Base-by-base conservation (phyloP, 2,329 filamentous ascomycete genomes). In the Helminthosporium solani region DNA sequence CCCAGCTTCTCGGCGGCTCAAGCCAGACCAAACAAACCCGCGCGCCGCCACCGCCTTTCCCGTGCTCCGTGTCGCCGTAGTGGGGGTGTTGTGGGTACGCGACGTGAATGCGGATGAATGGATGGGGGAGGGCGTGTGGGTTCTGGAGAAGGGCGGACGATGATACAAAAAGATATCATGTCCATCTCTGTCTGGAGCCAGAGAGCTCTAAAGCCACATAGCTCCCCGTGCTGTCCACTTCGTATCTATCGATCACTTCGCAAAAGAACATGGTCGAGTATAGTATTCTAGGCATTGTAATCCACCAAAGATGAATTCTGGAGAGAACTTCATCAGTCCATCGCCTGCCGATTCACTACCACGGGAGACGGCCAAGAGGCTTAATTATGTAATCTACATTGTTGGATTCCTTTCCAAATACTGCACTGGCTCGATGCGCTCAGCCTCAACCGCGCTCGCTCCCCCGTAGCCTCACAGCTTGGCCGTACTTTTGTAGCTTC, bases 401-500 rank as follows among this genome's bases (percentile, higher is more conserved):
- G 42, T 38, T 45, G 35, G 44, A 23, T 45, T 15, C 46, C n/a
- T 9, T n/a, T n/a, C n/a, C n/a, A n/a, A n/a, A n/a, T n/a, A n/a
- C n/a, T n/a, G n/a, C 20, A 2, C 28, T 43, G 23, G 9, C n/a
- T 33, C 35, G 21, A 25, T 2, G 15, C 37, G 16, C 38, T 54
- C 57, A 96, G 61, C 89, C 38, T 54, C 57, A 96, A 62, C 89
- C 90, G 63, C 94, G 83, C 79, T 99, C 94, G 68, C 92, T 97
- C 33, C 94, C 94, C 63, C 94, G 84, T 74, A 99, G 78, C 66
- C 94, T 83, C 55, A 99, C 94, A 2, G 94, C 88, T 74, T 99
- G 94, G 35, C 94, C 94, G 72, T 99, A 99, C 80, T 99, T 99
- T 76, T 99, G 94, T 60, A 99, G 78, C 80, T 99, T 99, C 47